phyloP scores from a whole-genome alignment of 352 stramenopile genomes.

The Globisporangium irregulare region DNA sequence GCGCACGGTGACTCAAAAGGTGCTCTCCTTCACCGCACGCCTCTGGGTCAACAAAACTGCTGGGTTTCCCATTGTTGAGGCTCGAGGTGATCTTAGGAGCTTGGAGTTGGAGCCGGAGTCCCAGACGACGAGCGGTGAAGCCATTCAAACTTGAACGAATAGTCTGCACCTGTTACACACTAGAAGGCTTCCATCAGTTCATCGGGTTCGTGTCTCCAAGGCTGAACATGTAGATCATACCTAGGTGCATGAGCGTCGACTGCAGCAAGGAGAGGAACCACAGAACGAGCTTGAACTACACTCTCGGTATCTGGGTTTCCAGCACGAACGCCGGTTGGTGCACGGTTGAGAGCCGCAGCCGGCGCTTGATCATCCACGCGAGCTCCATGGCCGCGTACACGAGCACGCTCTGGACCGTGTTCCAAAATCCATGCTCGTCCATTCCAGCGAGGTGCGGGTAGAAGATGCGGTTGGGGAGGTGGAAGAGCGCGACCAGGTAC shows the following conservation, averaged over 20 bases:
- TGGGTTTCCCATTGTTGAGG: not conserved
- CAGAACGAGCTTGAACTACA: slow-evolving; percentile 41
- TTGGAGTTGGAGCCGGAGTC: not conserved
- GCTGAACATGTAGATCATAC: slow-evolving; percentile 6
- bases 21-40: no score
- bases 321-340: slow-evolving; percentile 38
- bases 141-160: slow-evolving; percentile 1
- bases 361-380: not conserved
- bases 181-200: no score
- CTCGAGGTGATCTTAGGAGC: not conserved
- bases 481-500: not conserved
- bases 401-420: not conserved
- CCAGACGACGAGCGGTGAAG: not conserved
- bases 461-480: slow-evolving; percentile 2
- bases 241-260: slow-evolving; percentile 32
- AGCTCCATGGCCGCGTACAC: slow-evolving; percentile 4
- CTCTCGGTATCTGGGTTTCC: slow-evolving; percentile 25
- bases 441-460: not conserved
- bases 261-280: slow-evolving; percentile 43
- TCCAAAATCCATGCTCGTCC: not conserved
- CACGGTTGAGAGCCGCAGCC: slow-evolving; percentile 25
- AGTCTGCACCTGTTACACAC: not conserved
- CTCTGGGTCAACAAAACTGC: not conserved
- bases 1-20: not conserved
- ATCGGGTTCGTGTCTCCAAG: no score